A percentile compares a stretch with the other conserved stretches of the same genome.
These are phyloP conservation scores for Sordariomycetes sp. DNA, from an alignment of 2,329 filamentous ascomycete species.

Conservation along the genomic window DNA sequence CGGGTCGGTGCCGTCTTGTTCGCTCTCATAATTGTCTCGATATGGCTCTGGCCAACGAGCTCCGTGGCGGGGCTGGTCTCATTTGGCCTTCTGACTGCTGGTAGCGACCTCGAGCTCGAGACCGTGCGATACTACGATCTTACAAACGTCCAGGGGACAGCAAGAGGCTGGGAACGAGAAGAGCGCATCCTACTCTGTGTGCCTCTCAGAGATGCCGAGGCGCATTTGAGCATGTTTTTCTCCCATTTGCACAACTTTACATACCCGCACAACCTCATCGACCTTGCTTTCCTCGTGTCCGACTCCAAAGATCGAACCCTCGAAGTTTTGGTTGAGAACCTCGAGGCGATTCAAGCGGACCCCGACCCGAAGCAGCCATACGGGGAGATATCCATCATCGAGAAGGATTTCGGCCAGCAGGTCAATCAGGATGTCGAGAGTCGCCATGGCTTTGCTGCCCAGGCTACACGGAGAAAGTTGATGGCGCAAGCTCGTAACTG, in stretches of 20 bases:
- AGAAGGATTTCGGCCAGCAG: slow-evolving; percentile 98
- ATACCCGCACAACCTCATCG: slow-evolving; percentile 92
- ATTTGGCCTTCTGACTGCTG: slow-evolving; percentile 59
- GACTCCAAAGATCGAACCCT: slow-evolving; percentile 94
- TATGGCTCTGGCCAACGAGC: slow-evolving; percentile 67
- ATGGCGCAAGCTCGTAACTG: slow-evolving; percentile 98
- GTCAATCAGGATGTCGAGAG: slow-evolving; percentile 97
- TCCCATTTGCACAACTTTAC: slow-evolving; percentile 94
- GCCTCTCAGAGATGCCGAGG: slow-evolving; percentile 82
- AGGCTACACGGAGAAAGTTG: slow-evolving; percentile 85
- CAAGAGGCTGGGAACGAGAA: slow-evolving; percentile 89
- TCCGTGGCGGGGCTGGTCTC: slow-evolving; percentile 54
- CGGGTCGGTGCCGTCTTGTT: slow-evolving; percentile 53
- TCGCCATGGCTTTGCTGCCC: slow-evolving; percentile 92
- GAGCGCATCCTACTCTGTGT: slow-evolving; percentile 94
- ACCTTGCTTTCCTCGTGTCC: slow-evolving; percentile 92
- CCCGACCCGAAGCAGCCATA: slow-evolving; percentile 74
- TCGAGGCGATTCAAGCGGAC: slow-evolving; percentile 73
- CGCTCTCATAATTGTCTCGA: slow-evolving; percentile 54
- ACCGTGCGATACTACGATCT: slow-evolving; percentile 97
- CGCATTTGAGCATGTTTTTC: slow-evolving; percentile 96
- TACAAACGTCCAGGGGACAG: slow-evolving; percentile 81
- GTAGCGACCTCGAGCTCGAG: slow-evolving; percentile 71
- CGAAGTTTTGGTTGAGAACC: slow-evolving; percentile 60
- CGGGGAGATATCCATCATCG: slow-evolving; percentile 93